These are phyloP conservation scores for Starmerella potacharoeniae DNA, from an alignment of 805 yeast genomes.

Conservation along the genomic window DNA sequence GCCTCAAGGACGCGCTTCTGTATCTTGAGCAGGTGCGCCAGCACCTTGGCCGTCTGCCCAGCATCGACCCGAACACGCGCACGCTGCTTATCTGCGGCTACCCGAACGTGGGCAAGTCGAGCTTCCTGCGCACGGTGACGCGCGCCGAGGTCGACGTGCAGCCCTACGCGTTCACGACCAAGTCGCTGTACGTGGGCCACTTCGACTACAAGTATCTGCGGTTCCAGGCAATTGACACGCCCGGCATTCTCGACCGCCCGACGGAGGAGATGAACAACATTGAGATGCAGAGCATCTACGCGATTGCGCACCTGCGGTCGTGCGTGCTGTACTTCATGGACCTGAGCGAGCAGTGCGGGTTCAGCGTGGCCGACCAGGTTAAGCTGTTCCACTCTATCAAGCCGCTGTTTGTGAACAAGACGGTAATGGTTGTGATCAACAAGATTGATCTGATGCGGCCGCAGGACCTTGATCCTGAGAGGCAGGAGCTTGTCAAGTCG, in stretches of 20 bases:
- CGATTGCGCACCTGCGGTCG: conserved; percentile 95
- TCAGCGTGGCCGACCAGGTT: conserved; percentile 93
- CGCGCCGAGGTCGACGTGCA: conserved; percentile 98
- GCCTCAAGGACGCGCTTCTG: conserved; percentile 82
- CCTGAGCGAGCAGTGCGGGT: conserved; percentile 97
- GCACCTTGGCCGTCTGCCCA: conserved; percentile 95
- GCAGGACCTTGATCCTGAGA: conserved; percentile 70
- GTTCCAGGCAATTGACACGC: conserved; percentile 98
- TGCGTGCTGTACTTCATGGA: conserved; percentile 97
- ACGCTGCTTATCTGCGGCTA: conserved; percentile 95
- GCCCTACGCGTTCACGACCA: conserved; percentile 98
- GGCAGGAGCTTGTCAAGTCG: conserved; percentile 57
- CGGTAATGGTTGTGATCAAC: conserved; percentile 90
- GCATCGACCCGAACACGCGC: conserved; percentile 97
- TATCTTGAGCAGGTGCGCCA: conserved; percentile 98
- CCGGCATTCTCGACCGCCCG: conserved; percentile 97
- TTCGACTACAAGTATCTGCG: conserved; percentile 95
- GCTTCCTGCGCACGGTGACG: conserved; percentile 84
- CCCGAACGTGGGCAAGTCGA: conserved; percentile 98
- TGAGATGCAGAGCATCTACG: conserved; percentile 98
- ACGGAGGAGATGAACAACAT: conserved; percentile 99
- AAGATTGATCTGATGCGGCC: conserved; percentile 82
- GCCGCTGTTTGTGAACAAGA: conserved; percentile 93
- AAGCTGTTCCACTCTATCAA: conserved; percentile 93
- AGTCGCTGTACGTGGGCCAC: conserved; percentile 94